Conservation (phyloP, 106 monocot genomes). For the Apostasia shenzhenica region DNA sequence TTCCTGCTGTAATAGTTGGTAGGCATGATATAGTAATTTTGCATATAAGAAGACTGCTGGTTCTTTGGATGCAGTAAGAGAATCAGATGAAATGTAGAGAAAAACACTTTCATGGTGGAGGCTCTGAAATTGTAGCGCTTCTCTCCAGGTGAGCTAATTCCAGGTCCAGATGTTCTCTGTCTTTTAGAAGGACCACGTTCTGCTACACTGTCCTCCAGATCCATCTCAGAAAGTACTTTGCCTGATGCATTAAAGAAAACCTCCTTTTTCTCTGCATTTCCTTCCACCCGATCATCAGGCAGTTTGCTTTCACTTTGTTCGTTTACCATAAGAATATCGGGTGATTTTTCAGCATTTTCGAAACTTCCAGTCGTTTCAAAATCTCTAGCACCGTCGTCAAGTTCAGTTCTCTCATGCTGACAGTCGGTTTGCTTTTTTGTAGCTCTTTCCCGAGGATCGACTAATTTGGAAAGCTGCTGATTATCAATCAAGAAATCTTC, state of each 20-base stretch:
- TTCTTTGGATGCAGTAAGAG: no score
- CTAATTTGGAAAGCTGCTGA: background rate
- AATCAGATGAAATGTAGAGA: background rate
- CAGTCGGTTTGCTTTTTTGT: background rate
- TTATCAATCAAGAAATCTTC: background rate
- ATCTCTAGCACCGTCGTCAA: background rate
- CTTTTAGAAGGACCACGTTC: constrained; percentile 4
- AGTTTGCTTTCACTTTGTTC: constrained; percentile 2
- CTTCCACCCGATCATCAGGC: background rate
- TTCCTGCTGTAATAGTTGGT: no score
- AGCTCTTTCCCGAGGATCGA: background rate
- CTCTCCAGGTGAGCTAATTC: background rate
- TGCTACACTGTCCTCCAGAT: background rate
- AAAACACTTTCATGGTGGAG: constrained; percentile 3
- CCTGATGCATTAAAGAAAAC: background rate
- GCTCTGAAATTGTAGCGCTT: constrained; percentile 8
- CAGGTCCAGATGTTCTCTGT: constrained; percentile 3
- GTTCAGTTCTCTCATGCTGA: background rate
- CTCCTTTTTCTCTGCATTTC: background rate
- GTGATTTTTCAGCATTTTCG: background rate
- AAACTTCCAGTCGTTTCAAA: background rate
- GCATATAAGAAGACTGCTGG: no score
- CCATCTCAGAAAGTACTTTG: background rate
- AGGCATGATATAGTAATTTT: no score
- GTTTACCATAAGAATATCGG: background rate